phyloP scores from a whole-genome alignment of 495 filamentous ascomycete genomes.

The Aspergillus cristatus region DNA sequence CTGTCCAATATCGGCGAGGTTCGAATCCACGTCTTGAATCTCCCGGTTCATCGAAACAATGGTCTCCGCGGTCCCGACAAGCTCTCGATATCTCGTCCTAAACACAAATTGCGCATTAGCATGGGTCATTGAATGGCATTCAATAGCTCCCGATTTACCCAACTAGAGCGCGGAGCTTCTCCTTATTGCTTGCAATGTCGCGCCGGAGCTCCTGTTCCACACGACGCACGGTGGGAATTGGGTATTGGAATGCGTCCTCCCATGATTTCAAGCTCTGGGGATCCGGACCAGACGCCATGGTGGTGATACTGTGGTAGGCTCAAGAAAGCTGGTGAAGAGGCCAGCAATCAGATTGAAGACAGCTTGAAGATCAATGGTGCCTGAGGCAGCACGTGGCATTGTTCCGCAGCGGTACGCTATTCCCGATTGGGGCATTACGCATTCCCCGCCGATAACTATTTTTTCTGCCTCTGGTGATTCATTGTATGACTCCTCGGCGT shows the following conservation, averaged over 20 bases:
- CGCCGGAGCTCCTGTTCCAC: slow-evolving; percentile 55
- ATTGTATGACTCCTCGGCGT: too few species aligned
- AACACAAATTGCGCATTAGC: slow-evolving; percentile 8
- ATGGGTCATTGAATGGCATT: not conserved
- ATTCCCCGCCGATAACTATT: not conserved
- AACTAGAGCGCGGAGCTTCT: slow-evolving; percentile 81
- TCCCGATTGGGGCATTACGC: too few species aligned
- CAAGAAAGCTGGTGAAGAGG: slow-evolving; percentile 1
- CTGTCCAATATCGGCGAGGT: slow-evolving; percentile 60
- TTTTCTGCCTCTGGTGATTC: too few species aligned
- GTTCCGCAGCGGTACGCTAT: not conserved
- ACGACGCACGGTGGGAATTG: slow-evolving; percentile 52
- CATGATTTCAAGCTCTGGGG: slow-evolving; percentile 50
- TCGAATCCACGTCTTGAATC: slow-evolving; percentile 63
- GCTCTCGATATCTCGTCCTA: slow-evolving; percentile 81
- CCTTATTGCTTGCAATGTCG: slow-evolving; percentile 70
- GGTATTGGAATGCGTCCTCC: slow-evolving; percentile 61
- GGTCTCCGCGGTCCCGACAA: slow-evolving; percentile 83
- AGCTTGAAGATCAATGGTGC: slow-evolving; percentile 5
- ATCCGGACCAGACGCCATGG: slow-evolving; percentile 51
- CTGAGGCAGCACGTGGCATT: slow-evolving; percentile 14
- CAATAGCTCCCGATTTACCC: slow-evolving; percentile 44
- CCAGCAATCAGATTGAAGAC: slow-evolving; percentile 2
- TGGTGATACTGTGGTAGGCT: slow-evolving; percentile 5
- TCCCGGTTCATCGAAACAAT: slow-evolving; percentile 82